Evolutionary conservation across 495 filamentous ascomycete species (phyloP), one percentile per base, ranked within the genome.

Genomic region (Neurospora hispaniola): DNA sequence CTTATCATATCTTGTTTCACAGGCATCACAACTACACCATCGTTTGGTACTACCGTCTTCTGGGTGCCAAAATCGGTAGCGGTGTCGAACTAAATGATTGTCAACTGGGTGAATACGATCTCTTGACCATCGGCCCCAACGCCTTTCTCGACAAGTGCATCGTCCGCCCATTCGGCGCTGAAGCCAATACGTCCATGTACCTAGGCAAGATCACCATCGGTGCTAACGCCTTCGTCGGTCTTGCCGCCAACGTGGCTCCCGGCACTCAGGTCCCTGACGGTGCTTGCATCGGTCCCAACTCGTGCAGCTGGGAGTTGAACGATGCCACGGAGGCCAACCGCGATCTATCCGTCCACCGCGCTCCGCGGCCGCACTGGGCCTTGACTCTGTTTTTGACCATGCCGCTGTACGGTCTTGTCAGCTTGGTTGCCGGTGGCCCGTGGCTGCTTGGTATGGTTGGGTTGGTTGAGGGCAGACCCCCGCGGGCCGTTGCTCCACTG

Each of bases 131-230:
- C 42, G 81, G 82, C 18, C 83, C 85, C 71, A 76, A 79, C 35
- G 82, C 82, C 11, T 71, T 73, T 9, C 74, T 86, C 12, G 81
- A 81, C 54, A 73, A 74, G 8, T 84, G 79, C 71, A 80, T 78
- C 40, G 77, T 78, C 35, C 82, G 84, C 27, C 84, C 84, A 0
- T 85, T 86, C 70, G 83, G 79, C 12, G 83, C 76, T n/a, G 84
- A 86, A 74, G 71, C 75, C 59, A 84, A 86, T 75, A 84, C 84
- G 4, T 80, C 80, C 8, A 85, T 86, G 84, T 83, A 83, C 39
- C 75, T 86, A 11, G 82, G 79, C 9, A 78, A 75, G n/a, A 85
- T 86, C 71, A 75, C 71, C 8, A 78, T 86, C 59, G 84, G 83
- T 5, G 70, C 73, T 8, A 78, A 82, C 69, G 77, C 79, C 4